Evolutionary conservation across 2,329 filamentous ascomycete species (phyloP).

Genomic region (Fulvia fulva): DNA sequence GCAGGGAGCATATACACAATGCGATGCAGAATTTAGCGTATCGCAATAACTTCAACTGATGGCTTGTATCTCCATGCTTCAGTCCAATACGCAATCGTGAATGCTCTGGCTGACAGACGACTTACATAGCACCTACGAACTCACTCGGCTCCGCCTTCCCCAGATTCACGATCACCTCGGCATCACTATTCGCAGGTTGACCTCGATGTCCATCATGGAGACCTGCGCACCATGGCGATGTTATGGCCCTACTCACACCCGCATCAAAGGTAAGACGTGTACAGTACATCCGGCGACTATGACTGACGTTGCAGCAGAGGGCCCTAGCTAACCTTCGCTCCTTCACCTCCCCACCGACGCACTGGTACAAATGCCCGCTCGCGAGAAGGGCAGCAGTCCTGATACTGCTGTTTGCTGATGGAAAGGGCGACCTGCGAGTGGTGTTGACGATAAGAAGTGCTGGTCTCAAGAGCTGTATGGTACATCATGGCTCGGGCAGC

Average conservation of each 20-base stretch:
- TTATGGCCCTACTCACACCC: slow-evolving; percentile 32
- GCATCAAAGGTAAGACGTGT: slow-evolving; percentile 28
- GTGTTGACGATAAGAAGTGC: slow-evolving; percentile 60
- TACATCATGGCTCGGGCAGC: not conserved
- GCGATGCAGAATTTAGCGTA: too few species aligned
- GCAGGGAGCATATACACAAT: too few species aligned
- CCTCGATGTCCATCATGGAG: not conserved
- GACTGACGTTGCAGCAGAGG: slow-evolving; percentile 22
- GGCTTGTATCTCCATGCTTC: too few species aligned
- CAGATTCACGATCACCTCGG: not conserved
- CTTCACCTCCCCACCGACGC: slow-evolving; percentile 55
- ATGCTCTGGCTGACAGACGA: too few species aligned
- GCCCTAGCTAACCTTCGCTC: slow-evolving; percentile 55
- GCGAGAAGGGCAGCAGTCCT: slow-evolving; percentile 78
- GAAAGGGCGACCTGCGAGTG: slow-evolving; percentile 68
- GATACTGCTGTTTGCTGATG: slow-evolving; percentile 82
- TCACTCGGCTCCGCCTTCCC: too few species aligned
- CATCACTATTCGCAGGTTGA: not conserved
- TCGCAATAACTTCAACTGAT: too few species aligned
- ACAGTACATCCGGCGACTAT: not conserved
- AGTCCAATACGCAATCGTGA: too few species aligned
- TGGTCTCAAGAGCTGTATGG: slow-evolving; percentile 54
- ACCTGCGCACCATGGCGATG: slow-evolving; percentile 20
- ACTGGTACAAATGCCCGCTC: slow-evolving; percentile 54
- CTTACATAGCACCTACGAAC: too few species aligned